Evolutionary conservation across 2,329 filamentous ascomycete genomes (phyloP).

Genomic region (Rhynchosporium secalis): DNA sequence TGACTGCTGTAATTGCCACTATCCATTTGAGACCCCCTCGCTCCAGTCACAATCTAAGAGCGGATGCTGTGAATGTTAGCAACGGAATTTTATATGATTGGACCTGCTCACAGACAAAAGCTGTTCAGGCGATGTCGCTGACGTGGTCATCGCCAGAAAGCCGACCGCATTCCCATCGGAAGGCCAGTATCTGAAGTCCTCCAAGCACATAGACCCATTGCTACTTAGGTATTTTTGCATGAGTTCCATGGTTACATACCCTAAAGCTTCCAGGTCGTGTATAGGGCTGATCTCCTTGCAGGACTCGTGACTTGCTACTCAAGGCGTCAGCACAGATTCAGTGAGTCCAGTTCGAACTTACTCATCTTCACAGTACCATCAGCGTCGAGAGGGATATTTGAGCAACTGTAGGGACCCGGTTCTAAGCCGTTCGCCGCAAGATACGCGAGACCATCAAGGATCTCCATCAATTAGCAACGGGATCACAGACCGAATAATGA

Average conservation of each 20-base stretch:
- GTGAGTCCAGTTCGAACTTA: slow-evolving; percentile 2
- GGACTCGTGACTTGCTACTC: not conserved
- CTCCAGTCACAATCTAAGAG: slow-evolving; percentile 14
- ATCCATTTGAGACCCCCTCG: slow-evolving; percentile 11
- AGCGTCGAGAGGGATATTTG: slow-evolving; percentile 6
- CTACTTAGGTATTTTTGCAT: slow-evolving; percentile 17
- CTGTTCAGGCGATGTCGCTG: slow-evolving; percentile 14
- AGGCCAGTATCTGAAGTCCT: slow-evolving; percentile 13
- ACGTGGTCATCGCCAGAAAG: slow-evolving; percentile 15
- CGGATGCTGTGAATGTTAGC: slow-evolving; percentile 3
- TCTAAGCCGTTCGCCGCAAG: slow-evolving; percentile 11
- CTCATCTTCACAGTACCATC: slow-evolving; percentile 7
- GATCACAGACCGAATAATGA: not conserved
- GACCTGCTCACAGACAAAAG: slow-evolving; percentile 5
- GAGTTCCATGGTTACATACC: slow-evolving; percentile 16
- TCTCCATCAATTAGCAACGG: slow-evolving; percentile 1
- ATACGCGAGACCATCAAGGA: slow-evolving; percentile 3
- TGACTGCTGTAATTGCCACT: slow-evolving; percentile 11
- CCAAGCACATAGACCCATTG: slow-evolving; percentile 10
- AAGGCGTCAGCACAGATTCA: slow-evolving; percentile 2
- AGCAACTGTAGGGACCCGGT: slow-evolving; percentile 11
- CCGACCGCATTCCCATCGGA: slow-evolving; percentile 10
- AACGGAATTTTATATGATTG: slow-evolving; percentile 1
- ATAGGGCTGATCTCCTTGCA: not conserved
- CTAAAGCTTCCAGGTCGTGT: slow-evolving; percentile 12